phyloP scores from a whole-genome alignment of 805 yeast species.

The Barnettozyma siamensis region DNA sequence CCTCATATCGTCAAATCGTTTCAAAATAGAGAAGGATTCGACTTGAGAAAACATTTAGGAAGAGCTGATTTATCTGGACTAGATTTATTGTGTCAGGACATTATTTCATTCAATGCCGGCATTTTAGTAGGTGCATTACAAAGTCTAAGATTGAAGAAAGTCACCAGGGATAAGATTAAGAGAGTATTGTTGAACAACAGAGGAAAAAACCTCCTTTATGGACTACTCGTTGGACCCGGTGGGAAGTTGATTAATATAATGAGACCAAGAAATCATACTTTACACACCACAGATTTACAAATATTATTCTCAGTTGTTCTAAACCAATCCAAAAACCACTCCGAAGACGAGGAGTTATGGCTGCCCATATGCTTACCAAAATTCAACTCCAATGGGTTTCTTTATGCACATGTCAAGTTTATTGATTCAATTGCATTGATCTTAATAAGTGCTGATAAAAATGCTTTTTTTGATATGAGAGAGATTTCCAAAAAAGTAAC shows the following conservation, averaged over 20 bases:
- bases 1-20: slow-evolving; percentile 69
- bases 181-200: slow-evolving; percentile 44
- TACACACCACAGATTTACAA: slow-evolving; percentile 79
- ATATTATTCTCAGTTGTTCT: slow-evolving; percentile 66
- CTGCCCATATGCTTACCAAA: slow-evolving; percentile 88
- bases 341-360: slow-evolving; percentile 73
- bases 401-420: slow-evolving; percentile 73
- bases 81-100: slow-evolving; percentile 52
- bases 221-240: slow-evolving; percentile 58
- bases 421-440: slow-evolving; percentile 41
- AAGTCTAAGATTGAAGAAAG: slow-evolving; percentile 51
- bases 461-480: slow-evolving; percentile 72
- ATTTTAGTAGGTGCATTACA: slow-evolving; percentile 61
- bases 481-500: slow-evolving; percentile 50
- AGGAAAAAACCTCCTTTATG: slow-evolving; percentile 62
- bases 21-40: slow-evolving; percentile 69
- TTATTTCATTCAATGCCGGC: slow-evolving; percentile 51
- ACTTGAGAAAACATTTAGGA: slow-evolving; percentile 68
- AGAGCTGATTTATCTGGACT: slow-evolving; percentile 69
- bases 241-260: slow-evolving; percentile 63
- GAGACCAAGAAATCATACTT: slow-evolving; percentile 70
- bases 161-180: slow-evolving; percentile 53
- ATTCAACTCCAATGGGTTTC: slow-evolving; percentile 82
- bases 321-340: slow-evolving; percentile 30
- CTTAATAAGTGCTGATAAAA: slow-evolving; percentile 54